phyloP scores from a whole-genome alignment of 225 moss, liverwort and hornwort genomes.

The Marchantia polymorpha region DNA sequence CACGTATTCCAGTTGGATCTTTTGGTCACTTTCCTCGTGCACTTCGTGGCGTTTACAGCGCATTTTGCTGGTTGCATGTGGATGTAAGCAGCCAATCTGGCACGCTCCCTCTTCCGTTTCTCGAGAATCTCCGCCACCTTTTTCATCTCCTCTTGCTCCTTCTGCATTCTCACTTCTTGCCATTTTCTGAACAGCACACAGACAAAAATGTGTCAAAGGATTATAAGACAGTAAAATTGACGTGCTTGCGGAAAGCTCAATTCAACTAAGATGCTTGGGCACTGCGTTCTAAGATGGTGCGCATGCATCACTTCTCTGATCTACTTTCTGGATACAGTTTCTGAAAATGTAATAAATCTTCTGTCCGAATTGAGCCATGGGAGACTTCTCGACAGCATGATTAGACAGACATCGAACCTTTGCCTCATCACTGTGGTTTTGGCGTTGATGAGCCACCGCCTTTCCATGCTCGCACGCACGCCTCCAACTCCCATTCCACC shows the following conservation, averaged over 20 bases:
- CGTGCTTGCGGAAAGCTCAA: too few relatives aligned
- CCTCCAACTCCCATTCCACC: constrained; percentile 44
- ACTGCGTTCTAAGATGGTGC: too few relatives aligned
- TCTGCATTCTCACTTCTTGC: constrained; percentile 60
- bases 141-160: constrained; percentile 60
- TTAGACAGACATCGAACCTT: constrained; percentile 37
- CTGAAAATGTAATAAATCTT: background rate
- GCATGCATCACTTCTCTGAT: too few relatives aligned
- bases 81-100: constrained; percentile 69
- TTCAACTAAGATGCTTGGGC: too few relatives aligned
- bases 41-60: constrained; percentile 35
- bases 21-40: constrained; percentile 35
- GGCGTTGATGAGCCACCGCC: constrained; percentile 75
- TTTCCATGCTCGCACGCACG: constrained; percentile 76
- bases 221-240: background rate
- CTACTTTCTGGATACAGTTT: too few relatives aligned
- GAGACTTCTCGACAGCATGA: background rate
- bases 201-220: background rate
- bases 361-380: background rate
- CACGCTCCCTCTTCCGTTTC: constrained; percentile 67
- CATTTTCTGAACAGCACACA: constrained; percentile 59
- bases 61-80: constrained; percentile 50
- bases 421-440: constrained; percentile 73
- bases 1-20: constrained; percentile 70
- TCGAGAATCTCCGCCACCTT: constrained; percentile 65